These are phyloP conservation scores for Acanthamoeba pearcei DNA, from an alignment of 208 protist genomes.

Conservation along the genomic window DNA sequence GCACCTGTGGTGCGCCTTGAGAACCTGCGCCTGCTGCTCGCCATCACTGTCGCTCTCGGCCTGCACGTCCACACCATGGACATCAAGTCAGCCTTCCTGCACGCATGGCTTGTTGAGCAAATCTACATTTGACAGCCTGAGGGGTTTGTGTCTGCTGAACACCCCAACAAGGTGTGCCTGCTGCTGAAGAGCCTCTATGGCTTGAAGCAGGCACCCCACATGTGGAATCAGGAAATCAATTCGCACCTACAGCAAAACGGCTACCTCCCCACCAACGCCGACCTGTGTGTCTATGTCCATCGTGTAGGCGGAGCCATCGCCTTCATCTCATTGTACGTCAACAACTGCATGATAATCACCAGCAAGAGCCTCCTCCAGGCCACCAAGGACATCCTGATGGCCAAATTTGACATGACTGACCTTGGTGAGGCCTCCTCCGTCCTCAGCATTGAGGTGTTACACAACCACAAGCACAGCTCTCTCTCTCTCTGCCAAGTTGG, in stretches of 20 bases:
- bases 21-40: background rate
- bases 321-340: background rate
- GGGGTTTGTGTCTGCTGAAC: background rate
- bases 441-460: background rate
- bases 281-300: background rate
- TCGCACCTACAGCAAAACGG: background rate
- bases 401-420: background rate
- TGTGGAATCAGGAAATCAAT: background rate
- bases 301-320: too few relatives aligned
- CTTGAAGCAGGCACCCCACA: background rate
- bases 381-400: background rate
- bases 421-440: background rate
- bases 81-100: background rate
- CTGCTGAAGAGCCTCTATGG: background rate
- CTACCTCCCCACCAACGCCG: background rate
- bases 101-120: background rate
- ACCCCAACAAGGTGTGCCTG: background rate
- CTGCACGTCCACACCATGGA: background rate
- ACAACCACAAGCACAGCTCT: background rate
- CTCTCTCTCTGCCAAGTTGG: background rate
- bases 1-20: background rate
- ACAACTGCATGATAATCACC: background rate
- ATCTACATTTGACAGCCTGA: constrained; percentile 36
- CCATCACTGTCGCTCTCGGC: too few relatives aligned
- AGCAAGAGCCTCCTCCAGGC: background rate